Base-by-base conservation (phyloP, 441 rosid species). In the Pelargonium exstipulatum region DNA sequence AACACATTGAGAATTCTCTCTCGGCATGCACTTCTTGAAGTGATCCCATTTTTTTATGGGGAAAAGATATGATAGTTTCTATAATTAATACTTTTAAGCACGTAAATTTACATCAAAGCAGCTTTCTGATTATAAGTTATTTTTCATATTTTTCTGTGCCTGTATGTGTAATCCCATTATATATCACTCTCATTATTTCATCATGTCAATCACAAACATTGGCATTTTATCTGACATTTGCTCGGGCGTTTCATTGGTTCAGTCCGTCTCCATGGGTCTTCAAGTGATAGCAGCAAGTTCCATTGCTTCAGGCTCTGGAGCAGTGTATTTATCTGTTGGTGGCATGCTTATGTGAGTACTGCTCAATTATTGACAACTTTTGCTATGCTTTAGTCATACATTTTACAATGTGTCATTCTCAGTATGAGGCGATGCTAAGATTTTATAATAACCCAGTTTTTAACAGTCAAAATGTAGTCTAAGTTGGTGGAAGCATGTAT, bases 281-380 rank as follows among this genome's bases (percentile, higher is more conserved):
- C 94, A 78, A 76, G 90, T 84, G 71, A 22, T 75, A 45, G 89
- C 89, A 2, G 75, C 83, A 69, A 83, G 83, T 68, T 83, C 87
- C 64, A 71, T 79, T 72, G 78, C 73, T 22, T 79, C 84, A 60
- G 71, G 79, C 62, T 74, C 76, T 73, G 82, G 81, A 79, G 75
- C 85, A 64, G 61, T 83, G 76, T 88, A 80, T 80, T 82, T 87
- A 62, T 86, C 94, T 55, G 84, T 87, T 69, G 88, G 88, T 68
- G 89, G 94, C 85, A 84, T 88, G 85, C 76, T 88, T 61, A 64
- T 88, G 94, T 88, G 79, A 86, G 91, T 75, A 75, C 61, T 16
- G 61, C 61, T 55, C 8, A 55, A 55, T 17, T 55, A 55, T 55
- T 55, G 61, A 6, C 26, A 9, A 55, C 61, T 55, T 9, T 22